Base-by-base conservation (phyloP, 2,329 filamentous ascomycete species). In the Fusarium coicis region DNA sequence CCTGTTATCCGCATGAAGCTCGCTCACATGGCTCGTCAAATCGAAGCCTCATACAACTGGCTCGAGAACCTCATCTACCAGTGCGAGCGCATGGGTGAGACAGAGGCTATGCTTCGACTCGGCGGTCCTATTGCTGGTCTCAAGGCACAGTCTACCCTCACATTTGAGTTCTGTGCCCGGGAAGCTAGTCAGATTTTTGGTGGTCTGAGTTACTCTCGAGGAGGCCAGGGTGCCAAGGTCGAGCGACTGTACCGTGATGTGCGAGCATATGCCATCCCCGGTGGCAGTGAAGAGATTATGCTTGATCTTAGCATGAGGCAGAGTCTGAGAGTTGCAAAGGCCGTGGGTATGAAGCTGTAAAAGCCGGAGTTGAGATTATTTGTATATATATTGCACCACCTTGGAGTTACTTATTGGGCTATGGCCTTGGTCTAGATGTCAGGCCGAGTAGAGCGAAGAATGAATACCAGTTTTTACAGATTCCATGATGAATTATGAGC, bases 151-250 rank as follows among this genome's bases (percentile, higher is more conserved):
- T 89, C 93, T 46, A 99, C 96, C 4, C 89, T 94, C 5, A 98
- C 95, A 1, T 99, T 98, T 78, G 96, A 99, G 86, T 98, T 97
- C 87, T 99, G 96, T 84, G 96, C 96, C 37, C 90, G 96, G 68
- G 96, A 99, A 85, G 96, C 96, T 21, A 94, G 92, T 80, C 96
- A 99, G 88, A 98, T 99, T 83, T 99, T 98, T 78, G 96, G 96
- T 69, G 96, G 96, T 32, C 85, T 98, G 74, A 95, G 92, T 78
- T 98, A 98, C 86, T 95, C 91, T 67, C 90, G 96, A 47, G 96
- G 96, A 63, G 96, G 96, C 21, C 96, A 98, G 86, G 96, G 96
- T 69, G 96, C 91, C 66, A 98, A 98, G 90, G 90, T 98, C 58
- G 96, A 99, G 90, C 87, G 96, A 68, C 85, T 99, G 78, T 98